Percentiles rank a stretch among this genome's conserved stretches.
Conservation (phyloP, 2,329 filamentous ascomycete genomes). For the Xylaria sp. region DNA sequence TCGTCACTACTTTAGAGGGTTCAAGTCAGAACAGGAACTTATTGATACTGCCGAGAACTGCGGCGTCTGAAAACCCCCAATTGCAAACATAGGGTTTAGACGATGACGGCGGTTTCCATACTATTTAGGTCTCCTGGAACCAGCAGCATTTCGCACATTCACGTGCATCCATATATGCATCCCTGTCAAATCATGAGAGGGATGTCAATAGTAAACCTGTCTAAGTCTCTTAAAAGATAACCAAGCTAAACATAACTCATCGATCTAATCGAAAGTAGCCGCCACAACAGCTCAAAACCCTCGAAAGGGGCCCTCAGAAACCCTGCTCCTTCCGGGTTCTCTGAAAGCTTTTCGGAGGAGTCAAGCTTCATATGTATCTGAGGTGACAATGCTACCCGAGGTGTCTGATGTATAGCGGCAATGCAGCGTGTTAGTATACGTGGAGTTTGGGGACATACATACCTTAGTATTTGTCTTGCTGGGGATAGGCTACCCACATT, state of each 20-base stretch:
- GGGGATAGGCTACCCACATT: neutral
- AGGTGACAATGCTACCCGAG: slow-evolving; percentile 14
- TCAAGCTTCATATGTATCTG: slow-evolving; percentile 21
- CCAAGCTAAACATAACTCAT: neutral
- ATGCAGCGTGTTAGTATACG: slow-evolving; percentile 16
- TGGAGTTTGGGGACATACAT: slow-evolving; percentile 11
- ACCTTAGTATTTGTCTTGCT: slow-evolving; percentile 14
- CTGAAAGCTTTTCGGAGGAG: neutral
- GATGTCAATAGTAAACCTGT: neutral
- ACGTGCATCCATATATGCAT: neutral
- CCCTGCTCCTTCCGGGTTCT: neutral
- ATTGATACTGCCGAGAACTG: slow-evolving; percentile 24
- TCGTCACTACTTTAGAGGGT: slow-evolving; percentile 68
- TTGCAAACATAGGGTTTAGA: slow-evolving; percentile 20
- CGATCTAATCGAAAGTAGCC: neutral
- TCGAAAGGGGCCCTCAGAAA: neutral
- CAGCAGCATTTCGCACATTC: neutral
- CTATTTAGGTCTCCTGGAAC: neutral
- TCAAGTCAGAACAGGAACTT: slow-evolving; percentile 54
- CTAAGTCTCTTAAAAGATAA: neutral
- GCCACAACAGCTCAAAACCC: slow-evolving; percentile 1
- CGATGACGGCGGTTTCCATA: neutral
- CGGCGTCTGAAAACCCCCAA: slow-evolving; percentile 18
- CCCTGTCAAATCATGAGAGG: neutral
- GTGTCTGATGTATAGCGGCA: slow-evolving; percentile 28